Conservation (phyloP, 2,329 filamentous ascomycete genomes). For the Aspergillus novofumigatus region DNA sequence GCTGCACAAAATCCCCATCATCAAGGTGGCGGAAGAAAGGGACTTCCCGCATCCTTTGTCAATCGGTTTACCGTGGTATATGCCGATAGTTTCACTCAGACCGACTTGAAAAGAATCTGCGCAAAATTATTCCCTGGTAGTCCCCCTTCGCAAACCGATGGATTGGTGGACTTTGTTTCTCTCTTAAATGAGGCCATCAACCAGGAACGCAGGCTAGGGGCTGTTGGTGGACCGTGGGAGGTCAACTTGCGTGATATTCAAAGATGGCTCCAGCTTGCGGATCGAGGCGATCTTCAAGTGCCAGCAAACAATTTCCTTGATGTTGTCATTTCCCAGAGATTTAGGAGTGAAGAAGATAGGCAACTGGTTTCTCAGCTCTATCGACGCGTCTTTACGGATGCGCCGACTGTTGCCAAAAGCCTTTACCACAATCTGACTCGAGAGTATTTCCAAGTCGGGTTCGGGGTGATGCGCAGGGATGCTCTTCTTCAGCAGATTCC, state of each 20-base stretch:
- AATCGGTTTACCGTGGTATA: slow-evolving; percentile 98
- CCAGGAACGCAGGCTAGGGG: slow-evolving; percentile 50
- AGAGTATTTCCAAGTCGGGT: slow-evolving; percentile 69
- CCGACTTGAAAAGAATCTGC: slow-evolving; percentile 80
- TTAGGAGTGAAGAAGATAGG: slow-evolving; percentile 69
- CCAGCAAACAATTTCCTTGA: slow-evolving; percentile 70
- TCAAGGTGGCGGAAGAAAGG: slow-evolving; percentile 92
- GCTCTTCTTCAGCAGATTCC: slow-evolving; percentile 31
- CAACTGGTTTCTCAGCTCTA: slow-evolving; percentile 64
- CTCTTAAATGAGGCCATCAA: slow-evolving; percentile 70
- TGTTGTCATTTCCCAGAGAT: slow-evolving; percentile 80
- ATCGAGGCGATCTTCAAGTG: slow-evolving; percentile 58
- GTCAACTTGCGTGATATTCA: slow-evolving; percentile 90
- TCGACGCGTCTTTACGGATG: slow-evolving; percentile 55
- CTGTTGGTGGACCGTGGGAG: slow-evolving; percentile 77
- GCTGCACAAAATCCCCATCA: slow-evolving; percentile 97
- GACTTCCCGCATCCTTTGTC: slow-evolving; percentile 90
- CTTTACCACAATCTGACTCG: slow-evolving; percentile 69
- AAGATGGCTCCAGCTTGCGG: slow-evolving; percentile 75
- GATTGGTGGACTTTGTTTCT: slow-evolving; percentile 75
- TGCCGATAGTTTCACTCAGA: slow-evolving; percentile 78
- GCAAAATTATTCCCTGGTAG: slow-evolving; percentile 68
- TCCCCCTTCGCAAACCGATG: slow-evolving; percentile 54
- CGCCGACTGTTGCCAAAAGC: slow-evolving; percentile 47
- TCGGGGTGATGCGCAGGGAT: slow-evolving; percentile 66